A percentile compares a stretch with the other conserved stretches of the same genome.
Conservation (phyloP, 306 rosid genomes). For the Rubus idaeus region DNA sequence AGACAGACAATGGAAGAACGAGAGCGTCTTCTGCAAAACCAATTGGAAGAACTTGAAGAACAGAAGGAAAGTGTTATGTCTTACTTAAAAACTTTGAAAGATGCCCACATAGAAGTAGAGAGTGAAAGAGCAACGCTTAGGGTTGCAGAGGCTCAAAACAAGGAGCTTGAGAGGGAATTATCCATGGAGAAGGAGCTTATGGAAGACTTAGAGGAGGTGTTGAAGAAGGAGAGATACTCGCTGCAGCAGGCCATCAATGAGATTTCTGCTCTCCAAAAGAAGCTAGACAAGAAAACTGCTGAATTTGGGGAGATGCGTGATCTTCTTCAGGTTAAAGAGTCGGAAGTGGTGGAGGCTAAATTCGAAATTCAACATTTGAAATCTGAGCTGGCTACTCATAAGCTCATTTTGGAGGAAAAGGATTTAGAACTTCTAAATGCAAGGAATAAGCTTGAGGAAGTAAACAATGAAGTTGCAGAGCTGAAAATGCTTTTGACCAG, state of each 20-base stretch:
- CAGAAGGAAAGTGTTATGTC: conserved; percentile 59
- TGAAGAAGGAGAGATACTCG: conserved; percentile 63
- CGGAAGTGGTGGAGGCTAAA: conserved; percentile 73
- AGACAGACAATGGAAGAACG: conserved; percentile 71
- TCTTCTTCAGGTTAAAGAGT: conserved; percentile 62
- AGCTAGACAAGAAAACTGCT: conserved; percentile 47
- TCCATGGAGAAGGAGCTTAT: conserved; percentile 56
- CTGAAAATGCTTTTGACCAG: conserved; percentile 63
- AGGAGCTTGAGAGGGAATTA: conserved; percentile 63
- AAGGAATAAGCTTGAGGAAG: conserved; percentile 54
- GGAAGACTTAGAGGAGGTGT: conserved; percentile 55
- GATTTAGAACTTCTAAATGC: conserved; percentile 82
- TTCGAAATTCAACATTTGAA: conserved; percentile 78
- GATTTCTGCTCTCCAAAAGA: conserved; percentile 52
- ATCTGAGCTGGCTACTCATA: conserved; percentile 70
- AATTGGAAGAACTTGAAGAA: conserved; percentile 63
- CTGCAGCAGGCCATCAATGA: conserved; percentile 63
- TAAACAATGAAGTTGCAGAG: conserved; percentile 66
- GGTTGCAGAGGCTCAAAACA: conserved; percentile 57
- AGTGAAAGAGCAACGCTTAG: conserved; percentile 65
- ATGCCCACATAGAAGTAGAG: conserved; percentile 75
- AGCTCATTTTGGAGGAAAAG: conserved; percentile 65
- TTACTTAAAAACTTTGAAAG: conserved; percentile 59
- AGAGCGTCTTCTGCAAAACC: conserved; percentile 58
- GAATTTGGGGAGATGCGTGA: conserved; percentile 43